Conservation (phyloP, 495 filamentous ascomycete species). For the Neurospora sp. region DNA sequence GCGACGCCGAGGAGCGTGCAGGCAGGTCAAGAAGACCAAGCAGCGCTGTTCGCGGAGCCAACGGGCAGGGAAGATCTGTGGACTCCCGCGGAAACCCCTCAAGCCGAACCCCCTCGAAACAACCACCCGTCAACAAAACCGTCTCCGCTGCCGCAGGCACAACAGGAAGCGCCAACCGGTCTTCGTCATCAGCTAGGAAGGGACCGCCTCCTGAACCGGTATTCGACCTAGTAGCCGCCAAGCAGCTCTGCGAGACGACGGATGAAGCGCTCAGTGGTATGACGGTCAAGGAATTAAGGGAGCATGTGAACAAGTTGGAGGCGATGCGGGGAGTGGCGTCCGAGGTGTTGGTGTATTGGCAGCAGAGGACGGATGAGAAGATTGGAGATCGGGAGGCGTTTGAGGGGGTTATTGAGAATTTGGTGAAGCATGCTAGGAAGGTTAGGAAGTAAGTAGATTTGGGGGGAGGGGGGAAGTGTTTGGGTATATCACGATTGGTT, state of each 20-base stretch:
- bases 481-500: too few species aligned
- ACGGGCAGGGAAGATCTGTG: constrained; percentile 18
- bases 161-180: constrained; percentile 25
- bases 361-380: constrained; percentile 71
- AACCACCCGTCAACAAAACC: constrained; percentile 4
- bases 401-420: constrained; percentile 94
- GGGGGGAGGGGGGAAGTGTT: neutral
- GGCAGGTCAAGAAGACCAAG: constrained; percentile 29
- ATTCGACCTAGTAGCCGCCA: constrained; percentile 69
- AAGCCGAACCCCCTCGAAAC: constrained; percentile 6
- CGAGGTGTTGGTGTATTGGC: constrained; percentile 81
- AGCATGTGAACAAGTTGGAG: constrained; percentile 63
- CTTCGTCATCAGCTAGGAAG: constrained; percentile 17
- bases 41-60: too few species aligned
- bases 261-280: constrained; percentile 67
- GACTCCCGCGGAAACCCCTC: constrained; percentile 38
- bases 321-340: constrained; percentile 57
- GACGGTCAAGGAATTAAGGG: constrained; percentile 62
- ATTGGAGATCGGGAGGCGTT: constrained; percentile 89
- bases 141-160: constrained; percentile 13
- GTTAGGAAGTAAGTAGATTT: constrained; percentile 72
- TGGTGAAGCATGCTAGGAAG: constrained; percentile 90
- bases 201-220: constrained; percentile 59
- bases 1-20: neutral
- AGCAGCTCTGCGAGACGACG: constrained; percentile 71